Conservation (phyloP, 108 stramenopile genomes). For the Cyclotella distinguenda region DNA sequence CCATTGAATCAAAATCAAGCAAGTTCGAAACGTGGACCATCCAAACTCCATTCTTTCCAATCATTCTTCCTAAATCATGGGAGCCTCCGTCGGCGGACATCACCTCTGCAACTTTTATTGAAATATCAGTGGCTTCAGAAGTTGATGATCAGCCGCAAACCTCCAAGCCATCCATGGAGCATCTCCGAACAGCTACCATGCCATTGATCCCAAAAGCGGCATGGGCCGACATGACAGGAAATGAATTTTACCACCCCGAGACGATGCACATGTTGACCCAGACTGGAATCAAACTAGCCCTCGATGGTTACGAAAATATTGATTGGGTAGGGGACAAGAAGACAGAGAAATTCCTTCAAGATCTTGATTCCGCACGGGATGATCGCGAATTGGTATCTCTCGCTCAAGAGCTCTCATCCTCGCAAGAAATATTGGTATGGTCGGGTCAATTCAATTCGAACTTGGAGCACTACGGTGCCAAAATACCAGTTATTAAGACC, state of each 20-base stretch:
- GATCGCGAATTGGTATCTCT: background rate
- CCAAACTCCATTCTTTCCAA: constrained; percentile 45
- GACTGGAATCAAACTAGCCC: constrained; percentile 57
- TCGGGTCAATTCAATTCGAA: constrained; percentile 51
- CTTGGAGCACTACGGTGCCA: constrained; percentile 54
- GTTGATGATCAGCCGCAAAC: background rate
- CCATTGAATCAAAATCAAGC: too few species aligned
- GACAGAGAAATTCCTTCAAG: constrained; percentile 36
- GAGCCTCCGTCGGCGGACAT: constrained; percentile 7
- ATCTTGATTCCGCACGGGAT: constrained; percentile 14
- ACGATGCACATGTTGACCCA: constrained; percentile 46
- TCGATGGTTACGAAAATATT: constrained; percentile 39
- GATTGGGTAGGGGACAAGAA: constrained; percentile 63
- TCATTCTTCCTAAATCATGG: constrained; percentile 40
- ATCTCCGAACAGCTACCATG: constrained; percentile 26
- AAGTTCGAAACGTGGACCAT: constrained; percentile 11
- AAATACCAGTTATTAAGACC: constrained; percentile 77
- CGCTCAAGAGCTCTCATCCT: constrained; percentile 22
- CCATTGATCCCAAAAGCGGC: constrained; percentile 62
- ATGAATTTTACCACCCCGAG: constrained; percentile 63
- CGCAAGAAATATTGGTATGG: constrained; percentile 62
- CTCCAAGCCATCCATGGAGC: constrained; percentile 26
- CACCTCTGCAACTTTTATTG: constrained; percentile 5
- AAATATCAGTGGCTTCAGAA: constrained; percentile 26
- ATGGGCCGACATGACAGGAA: constrained; percentile 60